Conservation (phyloP, 116 monocot species). For the Dioscorea cayenensis region DNA sequence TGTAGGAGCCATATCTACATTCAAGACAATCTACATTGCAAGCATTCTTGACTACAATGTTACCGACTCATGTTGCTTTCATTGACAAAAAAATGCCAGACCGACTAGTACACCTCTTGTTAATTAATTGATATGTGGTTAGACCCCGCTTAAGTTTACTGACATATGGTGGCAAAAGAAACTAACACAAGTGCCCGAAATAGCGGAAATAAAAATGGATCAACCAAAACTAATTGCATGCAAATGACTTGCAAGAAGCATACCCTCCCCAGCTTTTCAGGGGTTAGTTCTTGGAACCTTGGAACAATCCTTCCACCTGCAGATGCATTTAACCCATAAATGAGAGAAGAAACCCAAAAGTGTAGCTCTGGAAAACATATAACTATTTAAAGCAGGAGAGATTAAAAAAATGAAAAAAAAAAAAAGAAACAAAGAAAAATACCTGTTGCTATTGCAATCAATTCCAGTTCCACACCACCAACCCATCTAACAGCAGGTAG, state of each 20-base stretch:
- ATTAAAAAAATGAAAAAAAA: background rate
- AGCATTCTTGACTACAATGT: no score
- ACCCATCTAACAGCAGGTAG: slow-evolving; percentile 99
- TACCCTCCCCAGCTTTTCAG: slow-evolving; percentile 96
- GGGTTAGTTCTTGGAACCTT: slow-evolving; percentile 86
- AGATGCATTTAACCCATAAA: slow-evolving; percentile 5
- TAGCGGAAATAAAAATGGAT: no score
- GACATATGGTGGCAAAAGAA: no score
- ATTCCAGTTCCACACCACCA: slow-evolving; percentile 97
- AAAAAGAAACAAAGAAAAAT: background rate
- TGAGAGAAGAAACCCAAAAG: background rate
- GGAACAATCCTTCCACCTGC: slow-evolving; percentile 98
- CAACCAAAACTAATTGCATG: background rate
- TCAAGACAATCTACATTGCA: no score
- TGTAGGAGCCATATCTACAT: no score
- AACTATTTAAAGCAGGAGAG: background rate
- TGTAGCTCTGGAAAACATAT: no score
- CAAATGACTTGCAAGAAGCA: background rate
- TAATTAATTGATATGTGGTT: no score
- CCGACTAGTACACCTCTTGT: no score
- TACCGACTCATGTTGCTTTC: no score
- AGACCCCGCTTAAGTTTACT: no score
- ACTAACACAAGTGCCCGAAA: no score
- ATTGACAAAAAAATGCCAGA: no score
- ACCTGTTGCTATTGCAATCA: slow-evolving; percentile 99